A percentile compares a stretch with the other conserved stretches of the same genome.
phyloP scores from a whole-genome alignment of 371 early-diverging fungal species.

The Dichotomocladium elegans region DNA sequence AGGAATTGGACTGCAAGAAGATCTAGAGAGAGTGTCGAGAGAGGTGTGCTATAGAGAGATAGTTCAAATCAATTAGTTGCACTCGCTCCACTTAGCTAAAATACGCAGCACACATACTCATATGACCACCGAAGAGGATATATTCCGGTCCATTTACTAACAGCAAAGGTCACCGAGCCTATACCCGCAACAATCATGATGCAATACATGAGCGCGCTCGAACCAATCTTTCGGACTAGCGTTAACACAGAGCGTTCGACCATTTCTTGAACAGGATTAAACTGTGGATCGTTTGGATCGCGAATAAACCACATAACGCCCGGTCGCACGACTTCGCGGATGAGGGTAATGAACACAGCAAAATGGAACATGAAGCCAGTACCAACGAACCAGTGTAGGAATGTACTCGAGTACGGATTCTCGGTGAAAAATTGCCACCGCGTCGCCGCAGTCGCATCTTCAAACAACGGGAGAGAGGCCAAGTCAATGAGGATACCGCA shows the following conservation, averaged over 20 bases:
- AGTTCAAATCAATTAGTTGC: no score
- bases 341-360: slow-evolving; percentile 77
- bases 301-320: slow-evolving; percentile 97
- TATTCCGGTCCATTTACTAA: slow-evolving; percentile 34
- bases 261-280: slow-evolving; percentile 90
- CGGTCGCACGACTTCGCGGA: slow-evolving; percentile 80
- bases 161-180: slow-evolving; percentile 53
- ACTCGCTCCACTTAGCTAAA: no score
- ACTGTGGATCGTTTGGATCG: slow-evolving; percentile 92
- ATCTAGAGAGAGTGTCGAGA: slow-evolving; percentile 59
- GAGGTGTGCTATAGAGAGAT: slow-evolving; percentile 11
- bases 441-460: slow-evolving; percentile 51
- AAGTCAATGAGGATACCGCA: slow-evolving; percentile 86
- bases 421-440: slow-evolving; percentile 57
- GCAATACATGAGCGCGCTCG: slow-evolving; percentile 79
- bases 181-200: slow-evolving; percentile 66
- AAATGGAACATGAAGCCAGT: slow-evolving; percentile 92
- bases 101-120: slow-evolving; percentile 26
- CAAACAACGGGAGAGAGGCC: slow-evolving; percentile 76
- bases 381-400: slow-evolving; percentile 90
- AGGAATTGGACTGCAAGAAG: slow-evolving; percentile 71
- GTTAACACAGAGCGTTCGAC: slow-evolving; percentile 70
- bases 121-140: slow-evolving; percentile 53
- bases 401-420: slow-evolving; percentile 67
- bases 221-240: slow-evolving; percentile 76